Percentiles rank a stretch among this genome's conserved stretches.
Conservation (phyloP, 805 yeast genomes). For the Pachysolen tannophilus region DNA sequence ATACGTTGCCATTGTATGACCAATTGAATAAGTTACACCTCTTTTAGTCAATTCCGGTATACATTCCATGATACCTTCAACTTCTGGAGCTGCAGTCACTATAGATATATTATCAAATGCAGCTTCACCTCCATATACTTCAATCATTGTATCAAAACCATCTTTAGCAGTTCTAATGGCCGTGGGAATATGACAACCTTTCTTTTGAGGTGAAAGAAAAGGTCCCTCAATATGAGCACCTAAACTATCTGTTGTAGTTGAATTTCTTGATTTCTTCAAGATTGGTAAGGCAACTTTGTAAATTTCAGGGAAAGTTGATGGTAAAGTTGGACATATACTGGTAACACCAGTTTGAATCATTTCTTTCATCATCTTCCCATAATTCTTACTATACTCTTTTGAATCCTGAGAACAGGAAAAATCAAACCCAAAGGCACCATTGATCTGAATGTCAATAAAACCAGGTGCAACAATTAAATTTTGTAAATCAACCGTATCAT, state of each 20-base stretch:
- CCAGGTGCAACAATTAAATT: conserved; percentile 47
- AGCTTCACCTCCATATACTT: conserved; percentile 30
- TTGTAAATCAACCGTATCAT: conserved; percentile 31
- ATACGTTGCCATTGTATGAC: conserved; percentile 35
- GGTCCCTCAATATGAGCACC: conserved; percentile 62
- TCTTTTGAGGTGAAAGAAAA: conserved; percentile 38
- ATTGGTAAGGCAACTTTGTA: conserved; percentile 39
- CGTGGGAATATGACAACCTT: conserved; percentile 43
- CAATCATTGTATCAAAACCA: conserved; percentile 21
- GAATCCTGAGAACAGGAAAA: conserved; percentile 34
- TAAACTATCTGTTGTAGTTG: conserved; percentile 32
- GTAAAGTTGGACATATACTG: conserved; percentile 47
- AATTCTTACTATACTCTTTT: conserved; percentile 25
- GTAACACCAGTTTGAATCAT: conserved; percentile 47
- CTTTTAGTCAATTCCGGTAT: conserved; percentile 25
- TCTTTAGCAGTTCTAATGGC: conserved; percentile 31
- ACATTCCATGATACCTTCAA: conserved; percentile 33
- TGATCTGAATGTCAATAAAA: conserved; percentile 47
- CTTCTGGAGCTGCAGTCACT: conserved; percentile 44
- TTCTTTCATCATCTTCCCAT: conserved; percentile 35
- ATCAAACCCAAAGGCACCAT: conserved; percentile 50
- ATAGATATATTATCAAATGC: conserved; percentile 18
- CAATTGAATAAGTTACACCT: conserved; percentile 34
- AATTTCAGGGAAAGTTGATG: conserved; percentile 41
- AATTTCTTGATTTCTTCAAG: conserved; percentile 26